phyloP scores from a whole-genome alignment of 352 stramenopile species.

The Phytopythium cucurbitacearum region DNA sequence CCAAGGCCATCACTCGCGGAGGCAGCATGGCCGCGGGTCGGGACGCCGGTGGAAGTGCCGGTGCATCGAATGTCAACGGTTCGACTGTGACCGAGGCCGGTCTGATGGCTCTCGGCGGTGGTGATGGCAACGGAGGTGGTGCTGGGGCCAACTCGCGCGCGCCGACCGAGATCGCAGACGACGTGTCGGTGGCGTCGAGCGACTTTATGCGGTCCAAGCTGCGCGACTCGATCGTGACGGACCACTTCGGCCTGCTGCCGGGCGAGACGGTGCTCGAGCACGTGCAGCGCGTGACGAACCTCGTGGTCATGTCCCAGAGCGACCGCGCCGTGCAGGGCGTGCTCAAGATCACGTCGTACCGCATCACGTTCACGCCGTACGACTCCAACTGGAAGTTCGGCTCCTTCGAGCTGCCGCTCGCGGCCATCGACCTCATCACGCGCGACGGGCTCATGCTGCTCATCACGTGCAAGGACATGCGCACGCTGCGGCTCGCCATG shows the following conservation, averaged over 20 bases:
- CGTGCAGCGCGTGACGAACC: conserved; percentile 80
- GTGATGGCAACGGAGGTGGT: too few relatives aligned
- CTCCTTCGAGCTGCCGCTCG: conserved; percentile 78
- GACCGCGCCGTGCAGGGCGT: conserved; percentile 82
- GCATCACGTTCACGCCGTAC: conserved; percentile 81
- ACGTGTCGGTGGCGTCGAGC: conserved; percentile 25
- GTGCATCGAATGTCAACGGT: not conserved
- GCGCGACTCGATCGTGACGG: conserved; percentile 59
- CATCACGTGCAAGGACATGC: conserved; percentile 78
- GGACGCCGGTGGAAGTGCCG: not conserved
- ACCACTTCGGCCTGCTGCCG: conserved; percentile 52
- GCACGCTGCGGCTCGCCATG: conserved; percentile 78
- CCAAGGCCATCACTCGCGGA: not conserved
- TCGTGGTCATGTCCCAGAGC: conserved; percentile 81
- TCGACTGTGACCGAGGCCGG: too few relatives aligned
- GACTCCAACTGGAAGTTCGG: conserved; percentile 82
- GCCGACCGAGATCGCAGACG: conserved; percentile 22
- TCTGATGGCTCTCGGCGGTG: not conserved
- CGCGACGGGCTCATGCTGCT: conserved; percentile 77
- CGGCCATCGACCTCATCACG: conserved; percentile 73
- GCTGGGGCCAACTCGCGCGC: conserved; percentile 6
- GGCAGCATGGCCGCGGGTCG: not conserved
- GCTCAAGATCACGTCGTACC: conserved; percentile 81
- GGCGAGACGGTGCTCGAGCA: conserved; percentile 74
- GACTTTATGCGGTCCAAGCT: conserved; percentile 35